Conservation (phyloP, 2,329 filamentous ascomycete species). For the Corynespora cassiicola region DNA sequence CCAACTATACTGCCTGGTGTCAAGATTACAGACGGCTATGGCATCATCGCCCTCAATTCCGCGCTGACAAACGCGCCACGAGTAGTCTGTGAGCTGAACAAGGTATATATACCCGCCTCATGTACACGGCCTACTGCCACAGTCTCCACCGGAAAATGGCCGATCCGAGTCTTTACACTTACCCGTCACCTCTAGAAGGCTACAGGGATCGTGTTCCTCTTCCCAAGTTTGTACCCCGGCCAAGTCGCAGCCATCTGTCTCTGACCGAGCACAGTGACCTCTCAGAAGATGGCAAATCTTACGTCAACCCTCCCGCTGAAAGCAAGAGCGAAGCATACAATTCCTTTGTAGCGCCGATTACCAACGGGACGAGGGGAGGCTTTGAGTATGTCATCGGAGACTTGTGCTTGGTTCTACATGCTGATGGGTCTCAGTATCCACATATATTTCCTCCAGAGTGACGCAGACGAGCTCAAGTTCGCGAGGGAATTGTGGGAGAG, state of each 20-base stretch:
- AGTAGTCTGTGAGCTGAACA: not conserved
- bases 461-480: constrained; percentile 68
- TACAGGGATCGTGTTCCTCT: constrained; percentile 65
- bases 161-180: constrained; percentile 54
- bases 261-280: constrained; percentile 55
- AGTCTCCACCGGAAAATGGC: too few species aligned
- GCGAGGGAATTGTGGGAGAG: constrained; percentile 78
- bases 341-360: constrained; percentile 71
- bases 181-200: constrained; percentile 64
- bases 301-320: constrained; percentile 69
- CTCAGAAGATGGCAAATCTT: constrained; percentile 78
- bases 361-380: constrained; percentile 70
- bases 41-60: constrained; percentile 26
- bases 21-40: not conserved
- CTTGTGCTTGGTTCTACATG: not conserved
- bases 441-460: constrained; percentile 77
- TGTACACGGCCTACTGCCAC: too few species aligned
- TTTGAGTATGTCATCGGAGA: constrained; percentile 65
- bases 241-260: not conserved
- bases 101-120: too few species aligned
- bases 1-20: not conserved
- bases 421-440: constrained; percentile 63
- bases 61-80: constrained; percentile 40
- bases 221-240: constrained; percentile 44
- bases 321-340: constrained; percentile 72